Percentiles rank a stretch among this genome's conserved stretches.
These are phyloP conservation scores for Pugionium dolabratum DNA, from an alignment of 345 rosid genomes.

Conservation along the genomic window DNA sequence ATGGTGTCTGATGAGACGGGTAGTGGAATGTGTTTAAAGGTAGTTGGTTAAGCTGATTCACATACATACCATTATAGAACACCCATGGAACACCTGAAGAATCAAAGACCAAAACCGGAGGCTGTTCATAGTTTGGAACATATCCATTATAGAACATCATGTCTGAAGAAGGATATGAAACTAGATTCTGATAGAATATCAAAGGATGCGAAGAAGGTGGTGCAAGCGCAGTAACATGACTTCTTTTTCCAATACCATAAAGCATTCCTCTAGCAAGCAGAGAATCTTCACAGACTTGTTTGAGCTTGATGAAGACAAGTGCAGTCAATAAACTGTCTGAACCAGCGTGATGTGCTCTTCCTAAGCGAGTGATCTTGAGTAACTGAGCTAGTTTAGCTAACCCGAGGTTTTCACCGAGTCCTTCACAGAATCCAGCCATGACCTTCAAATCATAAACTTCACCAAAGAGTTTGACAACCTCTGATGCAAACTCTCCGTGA, in stretches of 20 bases:
- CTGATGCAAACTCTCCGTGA: neutral
- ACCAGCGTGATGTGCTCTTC: slow-evolving; percentile 39
- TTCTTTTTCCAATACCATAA: slow-evolving; percentile 31
- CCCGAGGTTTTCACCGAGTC: slow-evolving; percentile 34
- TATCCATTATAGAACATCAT: slow-evolving; percentile 17
- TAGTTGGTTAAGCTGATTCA: slow-evolving; percentile 1
- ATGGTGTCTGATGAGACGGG: slow-evolving; percentile 13
- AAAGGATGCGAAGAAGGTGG: neutral
- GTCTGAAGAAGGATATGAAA: slow-evolving; percentile 15
- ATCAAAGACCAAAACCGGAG: too few species aligned
- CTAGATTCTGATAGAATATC: slow-evolving; percentile 27
- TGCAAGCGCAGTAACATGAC: neutral
- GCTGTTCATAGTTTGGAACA: slow-evolving; percentile 22
- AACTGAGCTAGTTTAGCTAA: slow-evolving; percentile 29
- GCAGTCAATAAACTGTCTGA: slow-evolving; percentile 42
- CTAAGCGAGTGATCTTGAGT: slow-evolving; percentile 24
- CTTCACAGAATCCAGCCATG: slow-evolving; percentile 34
- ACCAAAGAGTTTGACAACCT: slow-evolving; percentile 14
- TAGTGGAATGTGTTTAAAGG: neutral
- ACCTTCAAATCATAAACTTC: slow-evolving; percentile 40
- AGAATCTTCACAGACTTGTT: slow-evolving; percentile 11
- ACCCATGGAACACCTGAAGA: slow-evolving; percentile 11
- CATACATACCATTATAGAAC: slow-evolving; percentile 13
- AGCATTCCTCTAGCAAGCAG: slow-evolving; percentile 34
- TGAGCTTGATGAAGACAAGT: slow-evolving; percentile 29